phyloP scores from a whole-genome alignment of 352 stramenopile species.

The Phytophthora kernoviae region DNA sequence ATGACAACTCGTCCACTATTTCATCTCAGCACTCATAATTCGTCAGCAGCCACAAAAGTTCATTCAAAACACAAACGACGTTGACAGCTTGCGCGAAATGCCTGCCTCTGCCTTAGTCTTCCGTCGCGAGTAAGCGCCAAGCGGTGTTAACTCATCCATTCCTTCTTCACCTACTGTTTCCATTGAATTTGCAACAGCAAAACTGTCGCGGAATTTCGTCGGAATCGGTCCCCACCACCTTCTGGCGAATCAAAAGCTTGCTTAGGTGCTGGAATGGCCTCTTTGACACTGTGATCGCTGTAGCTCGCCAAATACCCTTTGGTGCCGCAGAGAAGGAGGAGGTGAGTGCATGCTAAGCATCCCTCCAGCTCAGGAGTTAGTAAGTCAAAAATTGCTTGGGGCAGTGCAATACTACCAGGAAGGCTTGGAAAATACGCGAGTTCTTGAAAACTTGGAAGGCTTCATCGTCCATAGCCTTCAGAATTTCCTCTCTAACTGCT shows the following conservation, averaged over 20 bases:
- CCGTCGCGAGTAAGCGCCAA: slow-evolving; percentile 13
- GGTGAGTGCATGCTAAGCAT: slow-evolving; percentile 46
- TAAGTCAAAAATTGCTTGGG: slow-evolving; percentile 45
- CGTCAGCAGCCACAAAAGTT: not conserved
- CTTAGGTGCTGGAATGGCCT: slow-evolving; percentile 18
- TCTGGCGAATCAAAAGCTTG: slow-evolving; percentile 18
- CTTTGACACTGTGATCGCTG: slow-evolving; percentile 16
- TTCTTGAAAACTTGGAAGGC: slow-evolving; percentile 56
- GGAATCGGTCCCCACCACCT: slow-evolving; percentile 9
- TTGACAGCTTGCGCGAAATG: slow-evolving; percentile 36
- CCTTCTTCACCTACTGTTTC: slow-evolving; percentile 11
- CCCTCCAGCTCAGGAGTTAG: slow-evolving; percentile 43
- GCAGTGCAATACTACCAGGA: slow-evolving; percentile 51
- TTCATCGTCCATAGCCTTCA: slow-evolving; percentile 56
- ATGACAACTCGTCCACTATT: too few species aligned
- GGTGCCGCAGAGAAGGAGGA: slow-evolving; percentile 12
- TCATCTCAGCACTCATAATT: too few species aligned
- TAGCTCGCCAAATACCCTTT: slow-evolving; percentile 14
- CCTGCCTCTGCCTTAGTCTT: slow-evolving; percentile 28
- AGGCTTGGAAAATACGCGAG: slow-evolving; percentile 49
- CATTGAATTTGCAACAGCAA: slow-evolving; percentile 32
- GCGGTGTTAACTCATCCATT: slow-evolving; percentile 16
- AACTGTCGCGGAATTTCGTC: slow-evolving; percentile 31
- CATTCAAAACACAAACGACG: slow-evolving; percentile 51
- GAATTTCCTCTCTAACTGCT: slow-evolving; percentile 45